Conservation (phyloP, 768 basidiomycete genomes). For the Trametes sanguinea region DNA sequence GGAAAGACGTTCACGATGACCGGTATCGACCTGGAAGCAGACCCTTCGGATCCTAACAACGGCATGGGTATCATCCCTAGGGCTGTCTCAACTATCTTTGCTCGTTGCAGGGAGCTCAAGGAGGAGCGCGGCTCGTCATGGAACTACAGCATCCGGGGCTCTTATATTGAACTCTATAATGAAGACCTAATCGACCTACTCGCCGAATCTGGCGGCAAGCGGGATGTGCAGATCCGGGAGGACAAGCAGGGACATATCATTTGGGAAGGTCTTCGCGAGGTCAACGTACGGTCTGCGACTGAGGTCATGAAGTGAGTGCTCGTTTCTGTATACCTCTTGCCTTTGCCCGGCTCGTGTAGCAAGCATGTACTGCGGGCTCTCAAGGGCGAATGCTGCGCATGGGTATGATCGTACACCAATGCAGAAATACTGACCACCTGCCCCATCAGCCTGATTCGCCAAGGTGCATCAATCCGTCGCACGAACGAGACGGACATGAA, state of each 20-base stretch:
- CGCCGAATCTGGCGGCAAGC: conserved; percentile 66
- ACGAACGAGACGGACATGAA: conserved; percentile 99
- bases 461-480: conserved; percentile 86
- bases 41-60: conserved; percentile 79
- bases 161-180: conserved; percentile 98
- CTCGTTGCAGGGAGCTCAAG: conserved; percentile 71
- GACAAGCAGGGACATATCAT: conserved; percentile 96
- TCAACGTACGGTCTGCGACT: conserved; percentile 75
- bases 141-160: conserved; percentile 82
- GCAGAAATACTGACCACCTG: neutral
- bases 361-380: neutral
- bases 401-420: neutral
- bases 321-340: neutral
- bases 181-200: conserved; percentile 98
- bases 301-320: conserved; percentile 92
- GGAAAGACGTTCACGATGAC: conserved; percentile 99
- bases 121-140: conserved; percentile 74
- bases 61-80: conserved; percentile 95
- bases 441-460: conserved; percentile 72
- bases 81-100: conserved; percentile 88
- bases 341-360: neutral
- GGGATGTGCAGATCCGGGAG: conserved; percentile 94
- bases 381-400: too few species aligned
- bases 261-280: conserved; percentile 94
- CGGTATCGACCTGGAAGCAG: conserved; percentile 85